Evolutionary conservation across 352 stramenopile genomes (phyloP), one percentile per base, ranked within the genome.

Genomic region (Phytopythium cucurbitacearum): DNA sequence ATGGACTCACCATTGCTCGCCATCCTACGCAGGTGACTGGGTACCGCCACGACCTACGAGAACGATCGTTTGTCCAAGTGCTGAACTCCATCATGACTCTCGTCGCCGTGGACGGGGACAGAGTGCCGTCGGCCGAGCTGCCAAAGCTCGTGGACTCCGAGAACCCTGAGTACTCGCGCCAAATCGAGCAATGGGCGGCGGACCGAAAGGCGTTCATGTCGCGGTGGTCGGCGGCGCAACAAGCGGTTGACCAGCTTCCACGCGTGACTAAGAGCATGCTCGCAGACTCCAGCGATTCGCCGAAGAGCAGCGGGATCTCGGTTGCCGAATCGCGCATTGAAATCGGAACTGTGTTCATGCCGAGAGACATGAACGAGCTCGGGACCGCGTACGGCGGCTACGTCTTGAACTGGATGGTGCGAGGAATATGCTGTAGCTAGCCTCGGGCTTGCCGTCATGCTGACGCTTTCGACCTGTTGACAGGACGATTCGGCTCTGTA

Each of bases 401-500:
- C 21, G 40, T 83, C 21, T 59, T 76, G 7, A 64, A 59, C 28
- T 73, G 60, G 70, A 76, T 79, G 69, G 71, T 62, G 40, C 39
- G 42, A 5, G 15, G 7, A 32, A 39, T 10, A 43, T 42, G 38
- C 11, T 41, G 0, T 40, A 28, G n/a, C n/a, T n/a, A n/a, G n/a
- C 11, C 43, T 15, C 0, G 8, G 4, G 10, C 8, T 44, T 7
- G 5, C 5, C 3, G 10, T 6, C 10, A 7, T 15, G 5, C 2
- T 28, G 15, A 41, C 40, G 12, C 37, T 15, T 34, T 3, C 36
- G n/a, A 36, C 15, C 45, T 4, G 2, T 5, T 16, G 36, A 7
- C 32, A 81, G 71, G 69, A 86, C 62, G 74, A 71, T 21, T 69
- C 68, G 5, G 75, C 75, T 34, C 33, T 77, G 33, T 81, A 83